These are phyloP conservation scores for Microbotryomycetes sp. DNA, from an alignment of 1,284 basidiomycete genomes.

Conservation along the genomic window DNA sequence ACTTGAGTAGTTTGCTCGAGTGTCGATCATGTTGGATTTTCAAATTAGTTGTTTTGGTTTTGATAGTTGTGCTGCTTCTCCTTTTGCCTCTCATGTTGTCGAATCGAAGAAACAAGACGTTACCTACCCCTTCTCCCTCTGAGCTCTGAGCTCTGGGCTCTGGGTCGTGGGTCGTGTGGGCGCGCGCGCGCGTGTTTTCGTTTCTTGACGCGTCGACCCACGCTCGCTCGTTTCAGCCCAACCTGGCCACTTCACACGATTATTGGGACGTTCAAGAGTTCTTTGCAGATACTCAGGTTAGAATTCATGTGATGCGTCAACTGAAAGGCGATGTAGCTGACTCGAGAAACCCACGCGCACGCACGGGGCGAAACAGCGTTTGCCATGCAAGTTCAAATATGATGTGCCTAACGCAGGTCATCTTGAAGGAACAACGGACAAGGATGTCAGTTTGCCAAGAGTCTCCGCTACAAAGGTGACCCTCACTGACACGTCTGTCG, in stretches of 20 bases:
- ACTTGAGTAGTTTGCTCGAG: too few relatives aligned
- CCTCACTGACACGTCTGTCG: neutral
- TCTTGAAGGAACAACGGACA: constrained; percentile 38
- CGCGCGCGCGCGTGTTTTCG: too few relatives aligned
- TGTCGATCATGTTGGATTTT: too few relatives aligned
- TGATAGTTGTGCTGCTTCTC: too few relatives aligned
- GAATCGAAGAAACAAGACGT: too few relatives aligned
- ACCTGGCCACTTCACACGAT: neutral
- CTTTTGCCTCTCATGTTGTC: too few relatives aligned
- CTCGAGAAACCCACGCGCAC: neutral
- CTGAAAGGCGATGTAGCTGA: neutral
- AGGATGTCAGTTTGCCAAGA: constrained; percentile 30
- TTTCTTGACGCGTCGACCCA: neutral
- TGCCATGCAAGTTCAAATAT: constrained; percentile 36
- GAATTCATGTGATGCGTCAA: too few relatives aligned
- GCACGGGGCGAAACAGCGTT: constrained; percentile 30
- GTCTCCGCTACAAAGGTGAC: neutral
- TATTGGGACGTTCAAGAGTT: constrained; percentile 23
- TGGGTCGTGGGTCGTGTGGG: too few relatives aligned
- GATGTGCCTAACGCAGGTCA: constrained; percentile 38
- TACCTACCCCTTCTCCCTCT: too few relatives aligned
- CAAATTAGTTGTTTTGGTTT: too few relatives aligned
- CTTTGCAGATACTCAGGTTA: constrained; percentile 21
- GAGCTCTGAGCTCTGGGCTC: too few relatives aligned
- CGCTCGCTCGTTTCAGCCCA: neutral